Evolutionary conservation across 176 grass and related monocot genomes (phyloP), one percentile per base, ranked within the genome.

Genomic region (Eleusine indica): DNA sequence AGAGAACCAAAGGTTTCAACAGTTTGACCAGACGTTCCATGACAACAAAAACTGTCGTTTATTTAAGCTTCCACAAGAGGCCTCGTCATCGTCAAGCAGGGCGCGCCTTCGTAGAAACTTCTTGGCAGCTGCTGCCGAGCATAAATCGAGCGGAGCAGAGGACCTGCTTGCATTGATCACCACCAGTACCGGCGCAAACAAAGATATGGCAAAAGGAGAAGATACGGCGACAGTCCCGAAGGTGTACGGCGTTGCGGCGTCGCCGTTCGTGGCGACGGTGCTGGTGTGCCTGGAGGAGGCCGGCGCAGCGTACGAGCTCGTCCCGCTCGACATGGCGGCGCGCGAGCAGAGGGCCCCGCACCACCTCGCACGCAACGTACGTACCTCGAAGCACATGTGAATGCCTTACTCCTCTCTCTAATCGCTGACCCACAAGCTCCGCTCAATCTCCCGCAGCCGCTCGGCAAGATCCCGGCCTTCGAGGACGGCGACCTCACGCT

Each of bases 181-280:
- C 2, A 51, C 16, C 16, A 29, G 4, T 29, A 15, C 75, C 39
- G 46, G 21, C 6, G 9, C n/a, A 6, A 40, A 0, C 30, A 3
- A 48, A 12, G n/a, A 3, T 6, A 14, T 18, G 40, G 32, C 3
- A 19, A 6, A 4, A 6, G 21, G 53, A 21, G 15, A 18, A 41
- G 4, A 1, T 18, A 80, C 70, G 78, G 78, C 6, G 16, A 17
- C 19, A 30, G 49, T 4, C 3, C 32, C 53, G 21, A 81, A 81
- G 78, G 78, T 81, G 78, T 69, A 70, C 78, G 78, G 78, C 66
- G 0, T 15, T 32, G 48, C 66, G 78, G 78, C 3, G 66, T 80
- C 78, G 7, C 78, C 78, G 78, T 80, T 3, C 78, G 78, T 81
- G 78, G 78, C 78, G 48, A 81, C 66, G 30, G 78, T 70, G 78